Base-by-base conservation (phyloP, 768 basidiomycete species). In the Boletus vermiculosoides region DNA sequence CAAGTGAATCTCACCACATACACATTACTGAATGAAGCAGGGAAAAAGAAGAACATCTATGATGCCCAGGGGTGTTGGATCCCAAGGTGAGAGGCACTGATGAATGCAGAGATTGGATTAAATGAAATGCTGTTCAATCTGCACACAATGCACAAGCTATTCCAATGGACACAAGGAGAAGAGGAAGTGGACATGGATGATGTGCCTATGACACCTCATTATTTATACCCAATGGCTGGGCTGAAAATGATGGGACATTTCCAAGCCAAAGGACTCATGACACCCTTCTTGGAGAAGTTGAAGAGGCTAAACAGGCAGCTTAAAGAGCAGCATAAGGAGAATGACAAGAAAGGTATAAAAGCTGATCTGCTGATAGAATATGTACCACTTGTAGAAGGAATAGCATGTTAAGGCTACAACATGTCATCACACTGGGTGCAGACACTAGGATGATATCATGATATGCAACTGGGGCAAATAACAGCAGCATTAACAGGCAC, bases 101-200 rank as follows among this genome's bases (percentile, higher is more conserved):
- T 37, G 16, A 16, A 0, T 1, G 36, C 16, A 8, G 36, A 37
- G 1, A 37, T 2, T 1, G 7, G 15, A 16, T 1, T 6, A 8
- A 40, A 45, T 13, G 44, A 44, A 6, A 53, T 53, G 52, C 25
- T 53, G 5, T 53, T 45, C 7, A n/a, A 53, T 11, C 8, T 40
- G 18, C 1, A 11, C 1, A 40, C 4, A 11, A 4, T 40, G 0
- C n/a, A 40, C 4, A 0, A 23, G 4, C 47, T 55, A 1, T 55
- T 42, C 7, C 9, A 18, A 16, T 5, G 2, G 2, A 9, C 1
- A 0, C 45, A 28, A 13, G 4, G 7, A 1, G 11, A 15, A 12
- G 2, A 16, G 25, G 25, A 25, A 1, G 37, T 16, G 1, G 22
- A 34, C 8, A 11, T 12, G 0, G 16, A 33, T 3, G 47, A 31